Percentiles rank a stretch among this genome's conserved stretches.
phyloP scores from a whole-genome alignment of 805 yeast genomes.

The Hanseniaspora vineae region DNA sequence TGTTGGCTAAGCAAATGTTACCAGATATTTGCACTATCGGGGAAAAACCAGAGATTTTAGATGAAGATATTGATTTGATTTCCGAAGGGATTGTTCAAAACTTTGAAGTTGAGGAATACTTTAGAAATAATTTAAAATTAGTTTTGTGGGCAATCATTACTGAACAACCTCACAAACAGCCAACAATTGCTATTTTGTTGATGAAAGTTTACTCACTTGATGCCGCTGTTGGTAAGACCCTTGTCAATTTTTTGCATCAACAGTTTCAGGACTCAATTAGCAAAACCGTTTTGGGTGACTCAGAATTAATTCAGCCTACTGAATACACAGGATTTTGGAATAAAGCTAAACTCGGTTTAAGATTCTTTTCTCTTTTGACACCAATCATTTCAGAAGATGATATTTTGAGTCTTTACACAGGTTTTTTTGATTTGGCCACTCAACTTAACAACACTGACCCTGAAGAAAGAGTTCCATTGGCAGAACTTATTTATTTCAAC shows the following conservation, averaged over 20 bases:
- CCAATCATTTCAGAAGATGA: conserved; percentile 47
- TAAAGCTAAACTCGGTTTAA: conserved; percentile 52
- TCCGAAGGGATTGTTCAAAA: conserved; percentile 54
- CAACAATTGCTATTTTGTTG: conserved; percentile 55
- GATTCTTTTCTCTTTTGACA: conserved; percentile 55
- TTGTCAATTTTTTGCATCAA: conserved; percentile 56
- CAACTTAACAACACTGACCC: conserved; percentile 34
- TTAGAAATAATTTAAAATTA: conserved; percentile 44
- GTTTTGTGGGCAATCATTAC: conserved; percentile 55
- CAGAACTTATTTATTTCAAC: conserved; percentile 55
- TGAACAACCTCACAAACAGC: conserved; percentile 88
- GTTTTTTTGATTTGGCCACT: conserved; percentile 41
- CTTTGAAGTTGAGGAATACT: conserved; percentile 47
- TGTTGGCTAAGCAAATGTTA: conserved; percentile 35
- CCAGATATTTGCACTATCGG: conserved; percentile 46
- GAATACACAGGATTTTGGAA: conserved; percentile 50
- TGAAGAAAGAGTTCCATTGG: conserved; percentile 39
- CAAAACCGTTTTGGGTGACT: conserved; percentile 9
- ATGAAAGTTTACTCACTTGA: conserved; percentile 53
- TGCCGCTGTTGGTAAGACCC: conserved; percentile 51
- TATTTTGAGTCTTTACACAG: conserved; percentile 34
- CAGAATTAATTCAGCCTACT: conserved; percentile 13
- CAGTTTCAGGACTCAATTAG: conserved; percentile 33
- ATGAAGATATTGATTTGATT: conserved; percentile 52
- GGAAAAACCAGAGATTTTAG: conserved; percentile 38